Evolutionary conservation across 352 stramenopile species (phyloP), one percentile per base, ranked within the genome.

Genomic region (Globisporangium carolinianum): DNA sequence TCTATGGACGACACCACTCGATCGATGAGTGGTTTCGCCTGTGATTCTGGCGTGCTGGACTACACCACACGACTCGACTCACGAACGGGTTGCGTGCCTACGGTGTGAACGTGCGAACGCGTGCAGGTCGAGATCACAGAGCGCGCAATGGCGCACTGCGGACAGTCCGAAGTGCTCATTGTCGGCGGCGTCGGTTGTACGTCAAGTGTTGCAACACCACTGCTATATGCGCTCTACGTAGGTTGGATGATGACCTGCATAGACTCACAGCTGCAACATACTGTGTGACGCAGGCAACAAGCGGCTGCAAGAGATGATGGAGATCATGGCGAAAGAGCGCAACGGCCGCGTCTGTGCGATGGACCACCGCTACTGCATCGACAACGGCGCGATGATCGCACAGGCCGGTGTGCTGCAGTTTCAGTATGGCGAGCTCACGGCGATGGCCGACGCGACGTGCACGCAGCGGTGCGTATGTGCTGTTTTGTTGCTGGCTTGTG

Each of bases 341-440:
- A 93, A 95, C 51, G 97, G 95, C 14, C 83, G 73, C 6, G 76
- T 99, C 4, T 99, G 95, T 58, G 94, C 90, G 8, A 99, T 99
- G 97, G 97, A 99, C 75, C 89, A 99, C 51, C 88, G 92, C 58
- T 99, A 99, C 83, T 99, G 97, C 66, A 98, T 99, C 65, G 98
- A 99, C 77, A 99, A 99, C 71, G 98, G 98, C 7, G 97, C 96
- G 6, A 99, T 99, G 98, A 99, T 99, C 71, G 97, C 97, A 32
- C 97, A 99, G 76, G 98, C 97, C 15, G 98, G 97, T 18, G 97
- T 99, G 14, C 89, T 99, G 49, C 85, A 97, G 55, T 98, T 98
- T 61, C 94, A 98, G 71, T 96, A 98, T 71, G 95, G 96, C 43
- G 75, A 87, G 12, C 78, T 72, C 5, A 98, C 95, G 6, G 66